Evolutionary conservation across 2,329 filamentous ascomycete species (phyloP), one percentile per base, ranked within the genome.

Genomic region (Cylindrodendrum hubeiense): DNA sequence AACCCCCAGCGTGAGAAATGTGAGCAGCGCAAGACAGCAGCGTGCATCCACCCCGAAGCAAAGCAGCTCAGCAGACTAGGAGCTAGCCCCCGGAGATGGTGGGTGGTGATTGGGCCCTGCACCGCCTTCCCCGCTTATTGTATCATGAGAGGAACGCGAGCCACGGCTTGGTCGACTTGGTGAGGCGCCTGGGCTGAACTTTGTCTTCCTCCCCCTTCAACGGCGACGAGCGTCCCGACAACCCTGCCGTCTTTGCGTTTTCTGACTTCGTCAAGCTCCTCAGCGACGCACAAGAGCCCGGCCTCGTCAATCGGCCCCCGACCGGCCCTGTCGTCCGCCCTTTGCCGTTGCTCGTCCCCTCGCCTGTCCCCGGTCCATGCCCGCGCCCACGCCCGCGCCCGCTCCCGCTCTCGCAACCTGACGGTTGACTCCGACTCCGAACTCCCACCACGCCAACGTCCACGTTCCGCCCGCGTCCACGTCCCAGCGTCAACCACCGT

Each of bases 101-200:
- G 69, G 59, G 63, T 30, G 41, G 60, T 77, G 71, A 80, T 80
- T 80, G 78, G 78, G 51, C 50, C 37, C 55, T 53, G 51, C 51
- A 19, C 47, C 21, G 53, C 59, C 60, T 71, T 72, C 76, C 78
- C 78, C 78, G 78, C 78, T 79, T 79, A 78, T 77, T 78, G 75
- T 79, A 77, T 79, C 78, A 78, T 79, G 76, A 77, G 74, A 69
- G 72, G 71, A 75, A 76, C 73, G 73, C 69, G 73, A 74, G 71
- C 69, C 63, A 61, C 60, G 59, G 60, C 63, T 64, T 43, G 53
- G 60, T 62, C 26, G 50, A 55, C 58, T 52, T 55, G 62, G 66
- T 66, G 66, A 73, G 63, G 71, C 71, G 69, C 61, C 58, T 47
- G n/a, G 66, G 47, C 68, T 54, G 70, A 75, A 75, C 73, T 74